A percentile compares a stretch with the other conserved stretches of the same genome.
phyloP scores from a whole-genome alignment of 768 basidiomycete species.

The Leucocoprinus birnbaumii region DNA sequence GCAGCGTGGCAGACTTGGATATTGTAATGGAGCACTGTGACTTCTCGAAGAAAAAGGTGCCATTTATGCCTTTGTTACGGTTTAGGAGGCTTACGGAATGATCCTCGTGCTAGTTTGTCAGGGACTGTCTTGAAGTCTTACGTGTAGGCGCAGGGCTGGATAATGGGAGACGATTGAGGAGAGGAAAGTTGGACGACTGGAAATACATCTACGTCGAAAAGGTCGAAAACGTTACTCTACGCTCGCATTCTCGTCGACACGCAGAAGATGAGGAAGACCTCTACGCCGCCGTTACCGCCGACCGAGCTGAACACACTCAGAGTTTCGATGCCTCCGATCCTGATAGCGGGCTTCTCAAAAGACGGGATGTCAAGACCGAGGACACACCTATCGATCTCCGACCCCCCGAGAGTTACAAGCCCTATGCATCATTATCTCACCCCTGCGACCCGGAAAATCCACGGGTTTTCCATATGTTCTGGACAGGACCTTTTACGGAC shows the following conservation, averaged over 20 bases:
- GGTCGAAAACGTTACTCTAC: slow-evolving; percentile 24
- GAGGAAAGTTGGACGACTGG: slow-evolving; percentile 80
- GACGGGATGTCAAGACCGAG: slow-evolving; percentile 64
- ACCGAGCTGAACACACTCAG: neutral
- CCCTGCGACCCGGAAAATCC: slow-evolving; percentile 86
- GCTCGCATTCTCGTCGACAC: slow-evolving; percentile 18
- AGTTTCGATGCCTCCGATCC: slow-evolving; percentile 34
- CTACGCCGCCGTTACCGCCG: slow-evolving; percentile 13
- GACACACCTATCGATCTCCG: slow-evolving; percentile 43
- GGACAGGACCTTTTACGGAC: slow-evolving; percentile 98
- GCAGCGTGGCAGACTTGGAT: slow-evolving; percentile 88
- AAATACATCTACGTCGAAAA: slow-evolving; percentile 85
- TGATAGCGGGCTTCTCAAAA: slow-evolving; percentile 54
- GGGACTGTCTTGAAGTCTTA: slow-evolving; percentile 93
- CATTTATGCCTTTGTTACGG: slow-evolving; percentile 7
- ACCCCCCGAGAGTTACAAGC: slow-evolving; percentile 47
- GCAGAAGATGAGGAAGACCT: slow-evolving; percentile 37
- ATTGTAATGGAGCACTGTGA: slow-evolving; percentile 90
- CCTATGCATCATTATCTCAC: slow-evolving; percentile 51
- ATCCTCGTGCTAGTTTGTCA: slow-evolving; percentile 68
- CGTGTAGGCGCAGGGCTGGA: slow-evolving; percentile 90
- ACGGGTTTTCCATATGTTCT: slow-evolving; percentile 97
- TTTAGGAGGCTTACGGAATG: slow-evolving; percentile 5
- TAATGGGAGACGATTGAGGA: slow-evolving; percentile 67
- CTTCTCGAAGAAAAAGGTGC: slow-evolving; percentile 76